Evolutionary conservation across 139 green algal species (phyloP).

Genomic region (Dunaliella primolecta): DNA sequence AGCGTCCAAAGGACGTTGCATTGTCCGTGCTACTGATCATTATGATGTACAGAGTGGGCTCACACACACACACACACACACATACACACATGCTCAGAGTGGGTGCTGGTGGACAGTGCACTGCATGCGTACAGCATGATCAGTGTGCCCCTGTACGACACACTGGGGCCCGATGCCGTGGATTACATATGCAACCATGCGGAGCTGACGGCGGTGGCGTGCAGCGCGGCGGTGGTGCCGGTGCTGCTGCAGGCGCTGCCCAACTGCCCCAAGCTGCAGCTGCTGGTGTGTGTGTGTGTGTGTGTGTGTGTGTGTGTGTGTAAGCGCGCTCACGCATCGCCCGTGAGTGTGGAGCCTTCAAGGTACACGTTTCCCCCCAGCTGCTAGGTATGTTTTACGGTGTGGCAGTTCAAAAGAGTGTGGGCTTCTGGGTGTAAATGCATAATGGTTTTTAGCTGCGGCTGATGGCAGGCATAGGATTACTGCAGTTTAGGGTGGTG

Average conservation of each 20-base stretch:
- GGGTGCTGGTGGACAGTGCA: conserved; percentile 85
- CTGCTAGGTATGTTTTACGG: not conserved
- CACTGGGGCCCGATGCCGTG: conserved; percentile 89
- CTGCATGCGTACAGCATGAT: conserved; percentile 83
- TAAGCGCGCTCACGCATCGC: too few species aligned
- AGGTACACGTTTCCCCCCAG: too few species aligned
- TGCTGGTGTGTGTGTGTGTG: conserved; percentile 86
- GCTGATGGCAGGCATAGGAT: too few species aligned
- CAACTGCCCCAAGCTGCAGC: conserved; percentile 68
- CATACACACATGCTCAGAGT: conserved; percentile 60
- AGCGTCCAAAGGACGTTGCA: too few species aligned
- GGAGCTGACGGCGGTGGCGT: conserved; percentile 79
- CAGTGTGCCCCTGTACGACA: conserved; percentile 96
- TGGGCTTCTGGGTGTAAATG: too few species aligned
- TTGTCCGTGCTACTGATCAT: too few species aligned
- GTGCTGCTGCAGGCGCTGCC: conserved; percentile 70
- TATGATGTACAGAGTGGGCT: too few species aligned
- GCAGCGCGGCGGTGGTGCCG: conserved; percentile 38
- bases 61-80: not conserved
- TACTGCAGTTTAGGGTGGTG: too few species aligned
- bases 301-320: too few species aligned
- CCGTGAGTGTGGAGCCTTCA: conserved; percentile 9
- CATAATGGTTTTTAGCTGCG: too few species aligned
- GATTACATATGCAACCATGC: conserved; percentile 94
- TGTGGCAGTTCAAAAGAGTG: too few species aligned